A percentile compares a stretch with the other conserved stretches of the same genome.
Conservation (phyloP, 305 asterid species). For the Solanum hybrid region DNA sequence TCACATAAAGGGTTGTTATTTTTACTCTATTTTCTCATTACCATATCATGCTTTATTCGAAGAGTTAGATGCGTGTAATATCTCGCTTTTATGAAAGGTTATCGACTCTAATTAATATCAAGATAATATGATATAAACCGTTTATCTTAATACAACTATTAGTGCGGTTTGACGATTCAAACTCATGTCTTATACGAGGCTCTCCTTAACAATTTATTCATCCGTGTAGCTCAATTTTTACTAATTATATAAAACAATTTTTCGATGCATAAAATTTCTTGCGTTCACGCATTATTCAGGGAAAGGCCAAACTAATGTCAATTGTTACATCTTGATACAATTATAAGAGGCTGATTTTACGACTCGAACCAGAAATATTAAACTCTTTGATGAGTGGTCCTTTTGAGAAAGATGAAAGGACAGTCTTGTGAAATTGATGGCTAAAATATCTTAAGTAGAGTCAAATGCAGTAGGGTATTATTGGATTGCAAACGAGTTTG, state of each 20-base stretch:
- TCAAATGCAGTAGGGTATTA: neutral
- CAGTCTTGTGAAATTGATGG: neutral
- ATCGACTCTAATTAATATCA: neutral
- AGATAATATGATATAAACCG: neutral
- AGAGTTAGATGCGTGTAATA: neutral
- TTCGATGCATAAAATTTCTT: neutral
- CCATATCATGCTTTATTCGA: neutral
- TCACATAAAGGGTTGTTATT: neutral
- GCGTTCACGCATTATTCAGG: neutral
- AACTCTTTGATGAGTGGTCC: neutral
- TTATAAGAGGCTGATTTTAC: neutral
- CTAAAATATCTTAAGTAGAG: neutral
- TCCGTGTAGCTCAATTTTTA: neutral
- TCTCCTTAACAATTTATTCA: neutral
- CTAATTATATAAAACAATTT: fast-evolving
- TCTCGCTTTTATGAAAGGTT: neutral
- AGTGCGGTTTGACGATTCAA: neutral
- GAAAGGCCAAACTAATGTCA: neutral
- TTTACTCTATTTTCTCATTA: neutral
- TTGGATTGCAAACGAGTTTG: neutral
- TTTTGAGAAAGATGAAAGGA: neutral
- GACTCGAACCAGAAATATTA: fast-evolving
- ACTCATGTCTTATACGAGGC: fast-evolving
- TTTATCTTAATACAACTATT: neutral
- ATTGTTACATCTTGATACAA: neutral